Evolutionary conservation across 331 rosid genomes (phyloP).

Genomic region (Malus hybrid): DNA sequence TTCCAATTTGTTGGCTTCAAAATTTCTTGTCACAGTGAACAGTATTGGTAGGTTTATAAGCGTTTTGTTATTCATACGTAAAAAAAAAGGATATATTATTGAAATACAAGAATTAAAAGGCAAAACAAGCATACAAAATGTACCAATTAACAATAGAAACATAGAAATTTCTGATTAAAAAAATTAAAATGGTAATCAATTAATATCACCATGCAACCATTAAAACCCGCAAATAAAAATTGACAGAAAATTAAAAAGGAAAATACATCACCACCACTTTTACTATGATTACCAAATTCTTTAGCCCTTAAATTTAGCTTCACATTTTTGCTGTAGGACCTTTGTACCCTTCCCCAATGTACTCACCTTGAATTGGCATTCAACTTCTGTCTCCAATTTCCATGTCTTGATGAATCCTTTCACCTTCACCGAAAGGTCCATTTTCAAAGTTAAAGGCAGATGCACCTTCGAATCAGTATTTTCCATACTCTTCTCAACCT

Average conservation of each 20-base stretch:
- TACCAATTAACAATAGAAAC: background rate
- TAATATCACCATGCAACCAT: background rate
- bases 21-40: background rate
- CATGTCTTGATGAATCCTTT: slow-evolving; percentile 11
- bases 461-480: background rate
- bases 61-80: too few relatives aligned
- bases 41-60: background rate
- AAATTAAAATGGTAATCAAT: background rate
- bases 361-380: slow-evolving; percentile 30
- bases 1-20: background rate
- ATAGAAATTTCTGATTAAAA: background rate
- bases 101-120: background rate
- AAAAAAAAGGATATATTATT: too few relatives aligned
- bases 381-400: slow-evolving; percentile 20
- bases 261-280: background rate
- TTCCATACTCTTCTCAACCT: slow-evolving; percentile 5
- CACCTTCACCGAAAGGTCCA: slow-evolving; percentile 24
- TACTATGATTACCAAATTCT: background rate
- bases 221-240: background rate
- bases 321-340: slow-evolving; percentile 33
- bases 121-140: background rate
- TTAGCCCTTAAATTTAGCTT: background rate
- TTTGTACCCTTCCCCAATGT: background rate
- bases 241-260: background rate
- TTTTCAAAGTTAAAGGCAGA: slow-evolving; percentile 16